These are phyloP conservation scores for Xylaria sp. DNA, from an alignment of 2,329 filamentous ascomycete genomes.

Conservation along the genomic window DNA sequence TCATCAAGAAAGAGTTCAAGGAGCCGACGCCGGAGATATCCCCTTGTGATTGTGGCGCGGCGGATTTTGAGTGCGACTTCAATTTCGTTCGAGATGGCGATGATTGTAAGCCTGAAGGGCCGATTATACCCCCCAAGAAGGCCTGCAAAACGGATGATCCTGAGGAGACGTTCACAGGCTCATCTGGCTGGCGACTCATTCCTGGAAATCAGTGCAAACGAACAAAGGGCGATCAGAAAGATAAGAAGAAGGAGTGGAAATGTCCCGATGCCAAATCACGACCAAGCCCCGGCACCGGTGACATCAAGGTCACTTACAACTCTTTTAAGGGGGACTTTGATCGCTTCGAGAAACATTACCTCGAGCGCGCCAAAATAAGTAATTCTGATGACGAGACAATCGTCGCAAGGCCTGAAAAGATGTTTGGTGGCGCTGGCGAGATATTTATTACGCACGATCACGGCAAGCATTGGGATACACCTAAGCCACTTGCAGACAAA, in stretches of 20 bases:
- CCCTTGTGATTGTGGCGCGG: constrained; percentile 78
- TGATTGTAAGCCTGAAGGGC: constrained; percentile 69
- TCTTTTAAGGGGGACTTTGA: constrained; percentile 65
- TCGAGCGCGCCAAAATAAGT: constrained; percentile 75
- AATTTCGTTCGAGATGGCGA: constrained; percentile 78
- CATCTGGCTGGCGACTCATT: constrained; percentile 90
- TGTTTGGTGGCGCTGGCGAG: constrained; percentile 56
- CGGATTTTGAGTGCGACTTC: constrained; percentile 96
- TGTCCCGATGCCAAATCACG: constrained; percentile 68
- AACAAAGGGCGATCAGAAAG: constrained; percentile 66
- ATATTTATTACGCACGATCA: constrained; percentile 83
- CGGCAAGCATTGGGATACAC: constrained; percentile 79
- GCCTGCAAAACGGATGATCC: constrained; percentile 70
- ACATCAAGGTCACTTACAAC: constrained; percentile 66
- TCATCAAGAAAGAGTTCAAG: constrained; percentile 84
- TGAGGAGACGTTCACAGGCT: constrained; percentile 78
- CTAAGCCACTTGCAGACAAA: constrained; percentile 69
- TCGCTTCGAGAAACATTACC: constrained; percentile 68
- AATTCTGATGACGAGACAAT: constrained; percentile 73
- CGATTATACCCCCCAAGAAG: constrained; percentile 70
- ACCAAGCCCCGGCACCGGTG: constrained; percentile 62
- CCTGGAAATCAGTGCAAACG: constrained; percentile 78
- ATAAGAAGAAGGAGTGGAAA: constrained; percentile 73
- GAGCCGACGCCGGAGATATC: constrained; percentile 73
- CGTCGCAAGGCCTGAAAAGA: constrained; percentile 57